These are phyloP conservation scores for Metarhizium humberi DNA, from an alignment of 2,329 filamentous ascomycete genomes.

Conservation along the genomic window DNA sequence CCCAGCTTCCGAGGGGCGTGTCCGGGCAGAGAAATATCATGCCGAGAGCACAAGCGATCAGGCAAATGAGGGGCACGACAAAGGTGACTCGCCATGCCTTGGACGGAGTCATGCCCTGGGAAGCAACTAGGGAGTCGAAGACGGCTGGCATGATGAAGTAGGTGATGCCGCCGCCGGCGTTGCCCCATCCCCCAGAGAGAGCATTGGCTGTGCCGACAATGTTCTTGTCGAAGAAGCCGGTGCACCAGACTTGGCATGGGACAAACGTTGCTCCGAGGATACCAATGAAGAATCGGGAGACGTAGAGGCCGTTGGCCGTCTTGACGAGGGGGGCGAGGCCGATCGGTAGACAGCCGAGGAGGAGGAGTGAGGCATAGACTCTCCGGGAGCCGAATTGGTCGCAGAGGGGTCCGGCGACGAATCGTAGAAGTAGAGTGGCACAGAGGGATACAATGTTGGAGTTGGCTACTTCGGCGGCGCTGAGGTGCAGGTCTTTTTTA, in stretches of 20 bases:
- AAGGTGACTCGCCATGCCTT: slow-evolving; percentile 80
- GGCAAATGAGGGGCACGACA: slow-evolving; percentile 71
- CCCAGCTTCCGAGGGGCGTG: slow-evolving; percentile 75
- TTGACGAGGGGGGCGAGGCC: slow-evolving; percentile 72
- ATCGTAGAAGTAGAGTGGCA: slow-evolving; percentile 62
- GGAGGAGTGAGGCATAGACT: slow-evolving; percentile 70
- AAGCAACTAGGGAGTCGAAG: slow-evolving; percentile 62
- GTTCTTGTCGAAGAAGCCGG: slow-evolving; percentile 88
- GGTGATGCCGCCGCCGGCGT: slow-evolving; percentile 80
- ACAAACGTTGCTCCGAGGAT: slow-evolving; percentile 73
- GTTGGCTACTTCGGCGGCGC: slow-evolving; percentile 64
- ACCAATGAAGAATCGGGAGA: slow-evolving; percentile 70
- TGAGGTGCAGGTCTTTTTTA: slow-evolving; percentile 66
- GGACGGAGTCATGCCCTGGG: slow-evolving; percentile 51
- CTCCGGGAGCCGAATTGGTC: slow-evolving; percentile 73
- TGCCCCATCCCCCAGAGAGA: slow-evolving; percentile 75
- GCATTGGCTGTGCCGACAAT: slow-evolving; percentile 84
- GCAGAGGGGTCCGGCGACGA: slow-evolving; percentile 74
- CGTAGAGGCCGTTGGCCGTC: slow-evolving; percentile 52
- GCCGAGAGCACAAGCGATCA: slow-evolving; percentile 53
- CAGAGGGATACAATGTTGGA: slow-evolving; percentile 80
- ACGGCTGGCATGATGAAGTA: slow-evolving; percentile 93
- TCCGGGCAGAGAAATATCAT: slow-evolving; percentile 71
- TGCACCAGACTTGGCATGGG: slow-evolving; percentile 87
- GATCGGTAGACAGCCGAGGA: slow-evolving; percentile 70